Conservation (phyloP, 1,284 basidiomycete species). For the Bjerkandera adusta region DNA sequence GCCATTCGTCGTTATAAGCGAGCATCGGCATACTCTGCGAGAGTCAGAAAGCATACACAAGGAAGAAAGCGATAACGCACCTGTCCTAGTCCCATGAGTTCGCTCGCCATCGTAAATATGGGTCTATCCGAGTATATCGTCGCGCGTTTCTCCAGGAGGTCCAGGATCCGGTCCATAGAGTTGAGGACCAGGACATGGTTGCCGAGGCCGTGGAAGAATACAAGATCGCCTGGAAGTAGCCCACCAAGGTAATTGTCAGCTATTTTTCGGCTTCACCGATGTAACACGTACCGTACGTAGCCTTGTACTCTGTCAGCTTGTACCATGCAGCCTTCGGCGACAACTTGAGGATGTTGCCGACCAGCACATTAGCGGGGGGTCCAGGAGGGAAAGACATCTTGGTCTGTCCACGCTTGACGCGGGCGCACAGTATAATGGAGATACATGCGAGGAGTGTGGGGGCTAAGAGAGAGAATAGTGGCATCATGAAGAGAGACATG, state of each 20-base stretch:
- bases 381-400: too few species aligned
- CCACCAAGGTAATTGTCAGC: not conserved
- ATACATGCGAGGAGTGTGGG: too few species aligned
- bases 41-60: not conserved
- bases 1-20: slow-evolving; percentile 1
- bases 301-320: slow-evolving; percentile 2
- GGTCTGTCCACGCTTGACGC: too few species aligned
- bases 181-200: slow-evolving; percentile 16
- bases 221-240: slow-evolving; percentile 15
- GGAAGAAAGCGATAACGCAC: not conserved
- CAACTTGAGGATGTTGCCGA: not conserved
- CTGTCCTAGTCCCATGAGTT: slow-evolving; percentile 4
- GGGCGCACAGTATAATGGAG: too few species aligned
- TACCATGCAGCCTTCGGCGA: not conserved
- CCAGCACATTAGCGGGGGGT: too few species aligned
- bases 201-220: slow-evolving; percentile 32
- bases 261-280: not conserved
- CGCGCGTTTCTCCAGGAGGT: slow-evolving; percentile 49
- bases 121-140: slow-evolving; percentile 39
- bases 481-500: too few species aligned
- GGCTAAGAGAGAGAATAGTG: too few species aligned
- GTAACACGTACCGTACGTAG: not conserved
- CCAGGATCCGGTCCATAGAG: slow-evolving; percentile 44
- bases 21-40: slow-evolving; percentile 4
- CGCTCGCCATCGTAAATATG: not conserved